These are phyloP conservation scores for Yamadazyma endophytica DNA, from an alignment of 805 yeast species.

Conservation along the genomic window DNA sequence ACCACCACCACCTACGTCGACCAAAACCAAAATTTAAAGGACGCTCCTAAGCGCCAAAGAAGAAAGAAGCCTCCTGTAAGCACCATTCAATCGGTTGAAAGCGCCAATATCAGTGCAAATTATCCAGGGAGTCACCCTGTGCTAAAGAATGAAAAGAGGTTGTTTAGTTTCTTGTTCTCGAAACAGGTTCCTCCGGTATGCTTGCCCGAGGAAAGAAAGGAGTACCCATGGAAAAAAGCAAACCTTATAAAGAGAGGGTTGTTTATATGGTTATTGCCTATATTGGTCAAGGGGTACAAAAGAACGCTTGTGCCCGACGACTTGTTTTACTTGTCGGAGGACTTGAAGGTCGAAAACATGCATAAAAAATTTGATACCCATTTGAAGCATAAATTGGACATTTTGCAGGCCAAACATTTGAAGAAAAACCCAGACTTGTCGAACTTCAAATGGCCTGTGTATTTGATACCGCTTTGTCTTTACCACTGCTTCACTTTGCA, in stretches of 20 bases:
- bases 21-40: slow-evolving; percentile 1
- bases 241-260: slow-evolving; percentile 39
- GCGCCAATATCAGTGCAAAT: slow-evolving; percentile 1
- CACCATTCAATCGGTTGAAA: slow-evolving; percentile 7
- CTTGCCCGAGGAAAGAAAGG: slow-evolving; percentile 44
- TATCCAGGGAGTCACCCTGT: slow-evolving; percentile 1
- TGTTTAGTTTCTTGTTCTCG: slow-evolving; percentile 48
- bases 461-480: slow-evolving; percentile 40
- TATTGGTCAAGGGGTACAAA: slow-evolving; percentile 37
- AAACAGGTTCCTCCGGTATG: slow-evolving; percentile 51
- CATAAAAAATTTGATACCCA: slow-evolving; percentile 22
- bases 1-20: slow-evolving; percentile 15
- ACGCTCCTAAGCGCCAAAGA: neutral
- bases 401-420: slow-evolving; percentile 17
- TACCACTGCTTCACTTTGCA: slow-evolving; percentile 47
- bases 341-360: slow-evolving; percentile 33
- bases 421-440: slow-evolving; percentile 13
- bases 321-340: slow-evolving; percentile 31
- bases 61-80: slow-evolving; percentile 7
- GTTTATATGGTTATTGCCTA: slow-evolving; percentile 39
- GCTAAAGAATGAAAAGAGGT: slow-evolving; percentile 44
- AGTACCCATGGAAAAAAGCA: slow-evolving; percentile 42
- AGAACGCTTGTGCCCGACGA: slow-evolving; percentile 35
- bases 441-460: slow-evolving; percentile 37
- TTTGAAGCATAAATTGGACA: slow-evolving; percentile 18